These are phyloP conservation scores for Zangia roseola DNA, from an alignment of 768 basidiomycete genomes.

Conservation along the genomic window DNA sequence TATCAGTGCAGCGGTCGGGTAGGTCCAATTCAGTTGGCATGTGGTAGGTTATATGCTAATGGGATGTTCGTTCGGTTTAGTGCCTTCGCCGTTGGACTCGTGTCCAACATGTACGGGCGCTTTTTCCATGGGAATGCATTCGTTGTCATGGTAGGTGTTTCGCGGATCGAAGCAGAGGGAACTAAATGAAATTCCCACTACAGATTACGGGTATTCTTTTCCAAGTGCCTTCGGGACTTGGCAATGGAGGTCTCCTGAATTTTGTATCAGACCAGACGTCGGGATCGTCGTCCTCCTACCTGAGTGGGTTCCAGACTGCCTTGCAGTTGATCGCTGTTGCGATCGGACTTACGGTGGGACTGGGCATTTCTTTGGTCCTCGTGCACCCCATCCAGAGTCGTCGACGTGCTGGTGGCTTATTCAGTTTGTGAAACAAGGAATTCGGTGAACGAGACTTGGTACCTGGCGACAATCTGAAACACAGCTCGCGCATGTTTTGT, in stretches of 20 bases:
- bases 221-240: conserved; percentile 81
- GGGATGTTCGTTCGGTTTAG: conserved; percentile 28
- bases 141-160: conserved; percentile 66
- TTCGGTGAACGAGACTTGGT: too few relatives aligned
- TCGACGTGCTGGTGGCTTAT: conserved; percentile 56
- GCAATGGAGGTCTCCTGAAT: conserved; percentile 74
- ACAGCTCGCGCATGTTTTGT: too few relatives aligned
- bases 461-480: too few relatives aligned
- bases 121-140: conserved; percentile 75
- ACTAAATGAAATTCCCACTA: background rate
- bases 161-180: background rate
- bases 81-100: conserved; percentile 77
- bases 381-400: conserved; percentile 64
- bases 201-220: conserved; percentile 78
- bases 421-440: conserved; percentile 46
- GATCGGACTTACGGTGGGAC: conserved; percentile 77
- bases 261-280: conserved; percentile 58
- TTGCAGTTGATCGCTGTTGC: conserved; percentile 75
- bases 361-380: conserved; percentile 66
- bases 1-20: conserved; percentile 76
- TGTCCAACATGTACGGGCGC: conserved; percentile 75
- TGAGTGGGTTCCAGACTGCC: conserved; percentile 72
- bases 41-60: conserved; percentile 1
- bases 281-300: conserved; percentile 54
- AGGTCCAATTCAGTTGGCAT: conserved; percentile 13